Percentiles rank a stretch among this genome's conserved stretches.
Evolutionary conservation across 2,329 filamentous ascomycete genomes (phyloP).

Genomic region (Stemphylium lycopersici): DNA sequence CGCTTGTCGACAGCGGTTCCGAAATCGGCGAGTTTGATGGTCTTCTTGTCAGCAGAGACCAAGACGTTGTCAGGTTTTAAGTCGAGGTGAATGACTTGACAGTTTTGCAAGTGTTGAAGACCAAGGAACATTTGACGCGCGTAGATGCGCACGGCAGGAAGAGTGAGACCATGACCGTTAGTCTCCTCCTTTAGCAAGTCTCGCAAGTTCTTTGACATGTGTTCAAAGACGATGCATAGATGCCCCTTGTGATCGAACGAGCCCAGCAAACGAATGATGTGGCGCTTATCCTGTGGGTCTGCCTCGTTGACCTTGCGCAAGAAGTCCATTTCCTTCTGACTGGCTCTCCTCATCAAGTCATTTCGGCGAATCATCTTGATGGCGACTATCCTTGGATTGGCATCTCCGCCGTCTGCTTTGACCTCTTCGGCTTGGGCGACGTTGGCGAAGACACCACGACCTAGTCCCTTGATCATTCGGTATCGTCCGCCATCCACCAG

Average conservation of each 20-base stretch:
- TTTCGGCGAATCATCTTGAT: slow-evolving; percentile 99
- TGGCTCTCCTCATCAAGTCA: slow-evolving; percentile 89
- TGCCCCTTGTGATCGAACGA: slow-evolving; percentile 94
- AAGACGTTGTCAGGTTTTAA: slow-evolving; percentile 98
- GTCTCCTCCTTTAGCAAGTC: slow-evolving; percentile 91
- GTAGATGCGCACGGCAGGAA: slow-evolving; percentile 85
- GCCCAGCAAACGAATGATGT: slow-evolving; percentile 85
- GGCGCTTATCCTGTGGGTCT: slow-evolving; percentile 87
- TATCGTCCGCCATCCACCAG: slow-evolving; percentile 85
- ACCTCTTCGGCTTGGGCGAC: slow-evolving; percentile 76
- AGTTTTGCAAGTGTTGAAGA: slow-evolving; percentile 84
- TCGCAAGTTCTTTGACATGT: slow-evolving; percentile 80
- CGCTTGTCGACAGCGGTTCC: slow-evolving; percentile 93
- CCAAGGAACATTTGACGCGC: slow-evolving; percentile 94
- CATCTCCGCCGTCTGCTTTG: slow-evolving; percentile 47
- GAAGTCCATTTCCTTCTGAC: slow-evolving; percentile 92
- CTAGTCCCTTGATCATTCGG: slow-evolving; percentile 83
- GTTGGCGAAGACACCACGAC: slow-evolving; percentile 94
- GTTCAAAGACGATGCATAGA: slow-evolving; percentile 96
- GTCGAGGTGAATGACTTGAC: slow-evolving; percentile 93
- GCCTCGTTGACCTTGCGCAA: slow-evolving; percentile 83
- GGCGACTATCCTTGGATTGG: slow-evolving; percentile 70
- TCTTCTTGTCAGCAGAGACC: slow-evolving; percentile 61
- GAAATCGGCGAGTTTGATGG: slow-evolving; percentile 94
- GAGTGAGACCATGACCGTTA: slow-evolving; percentile 82